Base-by-base conservation (phyloP, 371 early-diverging fungal genomes). In the Lichtheimia corymbifera region DNA sequence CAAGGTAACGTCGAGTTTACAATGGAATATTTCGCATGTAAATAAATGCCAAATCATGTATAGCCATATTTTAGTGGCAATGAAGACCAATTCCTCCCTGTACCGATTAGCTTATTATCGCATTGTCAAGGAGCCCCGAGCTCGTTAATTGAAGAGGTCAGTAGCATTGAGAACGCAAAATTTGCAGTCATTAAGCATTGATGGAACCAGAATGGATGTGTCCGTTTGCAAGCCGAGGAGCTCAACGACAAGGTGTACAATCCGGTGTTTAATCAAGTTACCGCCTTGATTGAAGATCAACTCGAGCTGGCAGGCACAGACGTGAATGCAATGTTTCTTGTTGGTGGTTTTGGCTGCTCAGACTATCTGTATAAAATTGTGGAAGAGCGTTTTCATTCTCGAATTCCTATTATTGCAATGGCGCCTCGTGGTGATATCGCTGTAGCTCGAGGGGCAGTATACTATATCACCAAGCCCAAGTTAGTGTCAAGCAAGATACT, bases 61-160 rank as follows among this genome's bases (percentile, higher is more conserved):
- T 74, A 81, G 73, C 85, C 84, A 47, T 71, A 75, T 58, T 84
- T 82, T 63, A 73, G 80, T 60, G 82, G 82, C n/a, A 69, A 79
- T 20, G 80, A 75, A 27, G 80, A 82, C 50, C 85, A 78, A 60
- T 77, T 42, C 30, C 41, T 72, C 17, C 57, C 62, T 7, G 18
- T 47, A 18, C 47, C 47, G 15, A 11, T 22, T 18, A 47, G 35
- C 9, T 47, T n/a, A 17, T 17, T 22, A 17, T 47, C 18, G 47
- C 17, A 47, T 22, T 47, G 47, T n/a, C 22, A 47, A 18, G 47
- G 17, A 17, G 5, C 47, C 2, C 11, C 47, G 18, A 18, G 47
- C 35, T 47, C n/a, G 11, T 18, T 47, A 17, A 47, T 47, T 18
- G n/a, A 47, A 47, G 47, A 18, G n/a, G 18, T 22, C 47, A 47